Evolutionary conservation across 2,329 filamentous ascomycete species (phyloP), one percentile per base, ranked within the genome.

Genomic region (Ophiostoma novo-ulmi): DNA sequence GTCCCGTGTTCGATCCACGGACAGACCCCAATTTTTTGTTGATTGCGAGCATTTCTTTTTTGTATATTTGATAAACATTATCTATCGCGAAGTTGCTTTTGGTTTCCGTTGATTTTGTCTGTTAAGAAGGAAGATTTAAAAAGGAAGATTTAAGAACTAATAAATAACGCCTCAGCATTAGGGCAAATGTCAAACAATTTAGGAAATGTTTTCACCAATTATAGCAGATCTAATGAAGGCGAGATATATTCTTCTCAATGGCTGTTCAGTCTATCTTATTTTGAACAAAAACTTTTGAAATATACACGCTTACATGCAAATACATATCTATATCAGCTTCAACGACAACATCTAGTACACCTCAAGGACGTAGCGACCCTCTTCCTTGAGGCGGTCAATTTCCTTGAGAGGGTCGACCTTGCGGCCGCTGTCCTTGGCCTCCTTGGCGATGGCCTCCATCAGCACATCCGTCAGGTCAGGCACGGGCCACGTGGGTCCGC

Each of bases 381-480:
- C 90, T 80, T 99, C 95, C 90, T 99, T 99, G 76, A 99, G 83
- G 82, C 91, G 90, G 85, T 99, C 96, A 83, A 99, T 98, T 85
- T 96, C 93, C 85, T 94, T 94, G 76, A 85, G 85, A 2, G 90
- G 83, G 78, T 97, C 93, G 58, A 96, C 85, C 88, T 94, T 97
- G 84, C 90, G 92, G 70, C 88, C 88, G 73, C 80, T 83, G 67
- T 80, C 81, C 84, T 88, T 89, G 76, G 85, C 92, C 77, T 97
- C 91, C 41, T 84, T 82, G 67, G 88, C 88, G 75, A 98, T 93
- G 31, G 94, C 94, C 85, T 99, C 95, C 85, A 97, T 89, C 71
- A 99, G 82, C 73, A 99, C 95, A 75, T 89, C 89, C 0, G 94
- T 97, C 69, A 99, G 94, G 81, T 99, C 95, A 7, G 95, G 95